Conservation (phyloP, 192 early-diverging fungal genomes). For the Oehlia diaphana region DNA sequence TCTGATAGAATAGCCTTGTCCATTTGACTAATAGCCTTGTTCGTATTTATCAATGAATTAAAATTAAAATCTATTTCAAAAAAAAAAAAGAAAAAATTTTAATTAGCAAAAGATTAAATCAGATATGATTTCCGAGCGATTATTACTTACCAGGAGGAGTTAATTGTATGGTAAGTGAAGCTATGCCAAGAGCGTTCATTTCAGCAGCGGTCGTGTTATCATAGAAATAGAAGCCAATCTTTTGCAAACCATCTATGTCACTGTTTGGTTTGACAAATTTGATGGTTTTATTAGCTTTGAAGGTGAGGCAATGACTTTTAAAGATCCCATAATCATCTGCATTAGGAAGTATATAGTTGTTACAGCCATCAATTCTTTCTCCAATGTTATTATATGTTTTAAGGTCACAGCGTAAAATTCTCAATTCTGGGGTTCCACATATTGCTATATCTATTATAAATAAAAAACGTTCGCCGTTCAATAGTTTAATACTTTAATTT, state of each 20-base stretch:
- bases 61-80: neutral
- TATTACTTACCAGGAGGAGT: neutral
- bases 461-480: too few species aligned
- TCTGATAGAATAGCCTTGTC: neutral
- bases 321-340: neutral
- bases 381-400: too few species aligned
- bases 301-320: neutral
- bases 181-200: neutral
- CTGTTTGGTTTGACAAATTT: neutral
- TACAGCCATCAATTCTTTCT: neutral
- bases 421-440: too few species aligned
- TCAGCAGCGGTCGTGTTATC: neutral
- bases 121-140: too few species aligned
- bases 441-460: too few species aligned
- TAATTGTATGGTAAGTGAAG: neutral
- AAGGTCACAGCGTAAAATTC: too few species aligned
- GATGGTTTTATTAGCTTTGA: neutral
- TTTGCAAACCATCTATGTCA: neutral
- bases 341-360: neutral
- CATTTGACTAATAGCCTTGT: neutral
- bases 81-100: neutral
- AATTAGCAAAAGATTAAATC: neutral
- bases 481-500: too few species aligned
- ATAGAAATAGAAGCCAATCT: slow-evolving; percentile 8
- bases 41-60: neutral